Evolutionary conservation across 2,329 filamentous ascomycete species (phyloP), one percentile per base, ranked within the genome.

Genomic region (Rugonectria rugulosa): DNA sequence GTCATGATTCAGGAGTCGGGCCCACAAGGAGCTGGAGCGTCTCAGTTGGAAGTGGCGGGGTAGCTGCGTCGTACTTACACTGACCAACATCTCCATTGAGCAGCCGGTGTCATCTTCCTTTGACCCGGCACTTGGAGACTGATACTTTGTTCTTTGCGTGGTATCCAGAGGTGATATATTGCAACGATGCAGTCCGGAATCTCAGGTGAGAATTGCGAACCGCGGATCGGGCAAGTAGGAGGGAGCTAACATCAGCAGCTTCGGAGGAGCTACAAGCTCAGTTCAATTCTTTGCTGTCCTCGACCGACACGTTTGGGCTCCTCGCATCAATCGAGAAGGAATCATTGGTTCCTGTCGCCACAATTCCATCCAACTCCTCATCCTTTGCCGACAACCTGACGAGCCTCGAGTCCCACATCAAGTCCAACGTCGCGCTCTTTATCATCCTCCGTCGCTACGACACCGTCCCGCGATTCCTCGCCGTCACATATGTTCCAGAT

Each of bases 401-500:
- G 1, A 79, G 82, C 52, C 81, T 95, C 15, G 73, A 82, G 48
- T 76, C 84, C 9, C 82, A 89, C 71, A 77, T 94, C 62, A 83
- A 86, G 66, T 80, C 85, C 56, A 86, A 87, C 62, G 81, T 82
- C 52, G 87, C 91, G 0, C 81, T 89, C 40, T 95, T 93, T 76
- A 81, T 91, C 64, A 83, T 95, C 66, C 84, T 95, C 36, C 88
- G 90, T 43, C 86, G 88, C 51, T 81, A 88, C 71, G 79, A 85
- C 46, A 71, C 74, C 31, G 73, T 78, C 4, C 83, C 82, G n/a
- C 74, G 73, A 61, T 86, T 92, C 61, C 76, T 89, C 21, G 89
- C 88, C 40, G 78, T 93, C 29, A 92, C 90, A 29, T 95, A 92
- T 72, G 86, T 95, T 6, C 91, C 91, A 21, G 89, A 94, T 73